Evolutionary conservation across 768 basidiomycete species (phyloP), one percentile per base, ranked within the genome.

Genomic region (Collybia sordida): DNA sequence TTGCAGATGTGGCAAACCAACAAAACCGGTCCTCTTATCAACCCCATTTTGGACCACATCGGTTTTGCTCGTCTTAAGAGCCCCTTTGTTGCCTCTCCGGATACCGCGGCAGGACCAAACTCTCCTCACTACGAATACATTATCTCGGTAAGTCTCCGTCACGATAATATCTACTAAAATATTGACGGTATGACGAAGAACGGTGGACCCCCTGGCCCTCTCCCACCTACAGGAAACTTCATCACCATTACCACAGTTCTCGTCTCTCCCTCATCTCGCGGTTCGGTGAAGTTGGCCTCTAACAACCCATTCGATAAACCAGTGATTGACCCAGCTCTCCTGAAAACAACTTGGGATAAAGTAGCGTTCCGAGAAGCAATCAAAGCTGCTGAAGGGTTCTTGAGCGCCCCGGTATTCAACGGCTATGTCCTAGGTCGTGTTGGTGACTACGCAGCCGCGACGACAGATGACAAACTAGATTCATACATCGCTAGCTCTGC

Each of bases 121-220:
- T 60, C 68, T 0, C 67, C 70, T 7, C 70, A 72, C 43, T 67
- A 67, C 42, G 72, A 73, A 42, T 44, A 69, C n/a, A 54, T 59
- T 15, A 53, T 69, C 31, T 52, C 58, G 14, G 70, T 72, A 42
- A 31, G 31, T 3, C 31, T 31, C 14, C 3, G 14, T 31, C 14
- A 12, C 31, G 9, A 11, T 31, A 12, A 14, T 14, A 11, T 31
- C 31, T 6, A 3, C 3, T 14, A 31, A 3, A 4, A 31, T 3
- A 31, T 14, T 31, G 14, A 31, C 9, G 9, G 31, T 12, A 11
- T 15, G 11, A 8, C 11, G 1, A 46, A 59, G 58, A 59, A 57
- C n/a, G 56, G 55, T 23, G 43, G 31, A 31, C 31, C 31, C 11
- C 31, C 55, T 41, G 50, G 51, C 6, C 47, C 47, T 12, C 22